Conservation (phyloP, 192 early-diverging fungal genomes). For the Podochytrium sp. region DNA sequence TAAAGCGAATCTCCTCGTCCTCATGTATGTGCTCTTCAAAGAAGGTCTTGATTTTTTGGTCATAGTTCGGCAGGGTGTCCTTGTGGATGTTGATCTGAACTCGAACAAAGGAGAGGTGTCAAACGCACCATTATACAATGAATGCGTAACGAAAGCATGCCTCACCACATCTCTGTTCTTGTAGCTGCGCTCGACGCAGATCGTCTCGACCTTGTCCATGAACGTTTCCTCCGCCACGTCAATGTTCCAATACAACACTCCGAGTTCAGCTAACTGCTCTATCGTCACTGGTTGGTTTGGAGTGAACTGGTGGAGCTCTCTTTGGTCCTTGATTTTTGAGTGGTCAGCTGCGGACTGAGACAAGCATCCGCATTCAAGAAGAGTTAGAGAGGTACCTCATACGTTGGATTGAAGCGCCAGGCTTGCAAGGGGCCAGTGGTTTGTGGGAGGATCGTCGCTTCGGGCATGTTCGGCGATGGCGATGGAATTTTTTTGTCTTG, state of each 20-base stretch:
- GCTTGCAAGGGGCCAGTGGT: slow-evolving; percentile 12
- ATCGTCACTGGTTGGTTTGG: slow-evolving; percentile 65
- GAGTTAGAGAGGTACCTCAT: not conserved
- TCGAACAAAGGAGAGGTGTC: not conserved
- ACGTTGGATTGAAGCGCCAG: slow-evolving; percentile 21
- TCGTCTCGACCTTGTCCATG: slow-evolving; percentile 64
- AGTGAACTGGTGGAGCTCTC: slow-evolving; percentile 78
- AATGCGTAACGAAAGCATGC: not conserved
- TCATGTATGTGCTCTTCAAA: slow-evolving; percentile 73
- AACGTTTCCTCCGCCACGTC: slow-evolving; percentile 39
- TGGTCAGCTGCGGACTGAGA: not conserved
- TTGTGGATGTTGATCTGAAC: slow-evolving; percentile 83
- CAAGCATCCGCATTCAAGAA: not conserved
- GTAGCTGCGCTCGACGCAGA: slow-evolving; percentile 80
- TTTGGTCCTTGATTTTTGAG: slow-evolving; percentile 58
- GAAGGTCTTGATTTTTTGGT: slow-evolving; percentile 90
- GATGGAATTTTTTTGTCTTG: too few relatives aligned
- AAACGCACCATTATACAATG: not conserved
- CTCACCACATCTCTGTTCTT: slow-evolving; percentile 87
- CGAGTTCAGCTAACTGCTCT: slow-evolving; percentile 67
- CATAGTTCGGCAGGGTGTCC: slow-evolving; percentile 83
- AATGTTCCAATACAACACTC: slow-evolving; percentile 77
- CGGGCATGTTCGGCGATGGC: too few relatives aligned
- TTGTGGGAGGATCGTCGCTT: not conserved
- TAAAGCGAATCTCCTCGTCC: slow-evolving; percentile 91